These are phyloP conservation scores for Eutrema yunnanense DNA, from an alignment of 345 rosid genomes.

Conservation along the genomic window DNA sequence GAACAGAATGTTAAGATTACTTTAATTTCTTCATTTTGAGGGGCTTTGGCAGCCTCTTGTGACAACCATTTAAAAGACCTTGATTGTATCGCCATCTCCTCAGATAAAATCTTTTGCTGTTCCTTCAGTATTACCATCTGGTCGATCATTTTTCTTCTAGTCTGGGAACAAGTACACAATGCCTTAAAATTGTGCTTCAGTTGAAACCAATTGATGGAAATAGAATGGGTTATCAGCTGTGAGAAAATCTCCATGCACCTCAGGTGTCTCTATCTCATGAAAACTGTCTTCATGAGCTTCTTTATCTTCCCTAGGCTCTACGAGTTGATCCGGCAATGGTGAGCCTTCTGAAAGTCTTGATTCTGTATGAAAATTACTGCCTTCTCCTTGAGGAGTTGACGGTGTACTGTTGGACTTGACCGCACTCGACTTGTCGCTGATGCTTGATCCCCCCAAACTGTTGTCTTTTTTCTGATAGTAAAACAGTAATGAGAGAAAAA, in stretches of 20 bases:
- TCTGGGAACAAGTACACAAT: slow-evolving; percentile 39
- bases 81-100: slow-evolving; percentile 76
- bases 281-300: slow-evolving; percentile 57
- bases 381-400: slow-evolving; percentile 82
- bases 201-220: background rate
- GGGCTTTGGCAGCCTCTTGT: slow-evolving; percentile 67
- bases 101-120: slow-evolving; percentile 82
- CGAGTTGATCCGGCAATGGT: slow-evolving; percentile 49
- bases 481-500: slow-evolving; percentile 16
- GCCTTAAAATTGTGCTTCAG: background rate
- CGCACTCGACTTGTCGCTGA: slow-evolving; percentile 79
- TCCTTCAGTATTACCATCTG: slow-evolving; percentile 85
- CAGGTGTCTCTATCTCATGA: slow-evolving; percentile 74
- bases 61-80: slow-evolving; percentile 67
- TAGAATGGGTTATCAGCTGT: background rate
- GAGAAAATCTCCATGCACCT: slow-evolving; percentile 36
- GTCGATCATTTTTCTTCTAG: slow-evolving; percentile 67
- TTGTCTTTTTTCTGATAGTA: slow-evolving; percentile 72
- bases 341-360: slow-evolving; percentile 68
- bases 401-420: slow-evolving; percentile 71
- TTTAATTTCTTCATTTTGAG: slow-evolving; percentile 60
- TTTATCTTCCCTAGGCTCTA: slow-evolving; percentile 53
- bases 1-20: slow-evolving; percentile 30
- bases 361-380: slow-evolving; percentile 49
- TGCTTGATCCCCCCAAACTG: slow-evolving; percentile 42